phyloP scores from a whole-genome alignment of 2,329 filamentous ascomycete species.

The Colletotrichum kahawae region DNA sequence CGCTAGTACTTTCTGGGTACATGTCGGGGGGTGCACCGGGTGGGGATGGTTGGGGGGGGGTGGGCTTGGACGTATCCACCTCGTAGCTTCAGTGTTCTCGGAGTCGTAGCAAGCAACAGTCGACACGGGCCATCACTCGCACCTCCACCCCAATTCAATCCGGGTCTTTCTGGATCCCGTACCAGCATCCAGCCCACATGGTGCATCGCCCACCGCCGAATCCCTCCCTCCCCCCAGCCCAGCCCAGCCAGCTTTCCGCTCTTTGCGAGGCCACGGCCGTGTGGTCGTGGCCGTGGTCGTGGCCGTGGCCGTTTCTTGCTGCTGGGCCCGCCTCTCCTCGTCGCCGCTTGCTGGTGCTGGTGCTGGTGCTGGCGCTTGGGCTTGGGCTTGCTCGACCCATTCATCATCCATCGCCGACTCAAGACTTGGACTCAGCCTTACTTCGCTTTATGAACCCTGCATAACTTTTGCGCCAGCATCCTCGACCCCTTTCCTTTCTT shows the following conservation, averaged over 20 bases:
- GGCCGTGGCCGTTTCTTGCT: neutral
- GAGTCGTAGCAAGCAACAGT: neutral
- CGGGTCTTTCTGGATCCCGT: neutral
- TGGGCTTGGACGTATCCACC: neutral
- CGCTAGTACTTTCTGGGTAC: conserved; percentile 3
- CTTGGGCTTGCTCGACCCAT: neutral
- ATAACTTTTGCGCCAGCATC: neutral
- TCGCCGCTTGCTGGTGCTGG: too few species aligned
- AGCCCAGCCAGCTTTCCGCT: conserved; percentile 3
- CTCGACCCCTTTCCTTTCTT: neutral
- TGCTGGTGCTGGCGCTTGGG: neutral
- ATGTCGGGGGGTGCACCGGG: neutral
- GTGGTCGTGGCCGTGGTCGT: neutral
- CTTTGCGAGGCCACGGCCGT: neutral
- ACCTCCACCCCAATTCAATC: neutral
- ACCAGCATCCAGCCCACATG: conserved; percentile 9
- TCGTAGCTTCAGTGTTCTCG: neutral
- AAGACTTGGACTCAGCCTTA: conserved; percentile 15
- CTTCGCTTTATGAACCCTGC: conserved; percentile 12
- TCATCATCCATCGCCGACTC: neutral
- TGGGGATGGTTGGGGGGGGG: neutral
- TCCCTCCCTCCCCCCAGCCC: neutral
- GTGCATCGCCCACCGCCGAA: conserved; percentile 21
- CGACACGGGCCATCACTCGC: conserved; percentile 9
- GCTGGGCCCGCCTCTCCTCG: neutral